A percentile compares a stretch with the other conserved stretches of the same genome.
These are phyloP conservation scores for Blastobotrys apis DNA, from an alignment of 1,139 yeast genomes.

Conservation along the genomic window DNA sequence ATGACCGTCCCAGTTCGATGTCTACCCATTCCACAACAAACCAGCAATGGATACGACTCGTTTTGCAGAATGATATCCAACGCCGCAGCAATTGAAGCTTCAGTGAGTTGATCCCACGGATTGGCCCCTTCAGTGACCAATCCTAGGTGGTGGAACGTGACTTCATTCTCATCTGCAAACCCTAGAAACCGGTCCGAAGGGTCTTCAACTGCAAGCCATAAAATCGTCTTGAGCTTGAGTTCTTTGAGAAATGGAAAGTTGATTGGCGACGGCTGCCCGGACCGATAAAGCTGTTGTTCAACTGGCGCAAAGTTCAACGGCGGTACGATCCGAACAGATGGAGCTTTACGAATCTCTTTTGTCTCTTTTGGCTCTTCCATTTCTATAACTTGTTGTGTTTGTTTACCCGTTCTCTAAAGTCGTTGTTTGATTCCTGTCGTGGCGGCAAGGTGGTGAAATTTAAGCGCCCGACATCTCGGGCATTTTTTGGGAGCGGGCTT, in stretches of 20 bases:
- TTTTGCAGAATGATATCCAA: slow-evolving; percentile 67
- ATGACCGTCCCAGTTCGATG: slow-evolving; percentile 95
- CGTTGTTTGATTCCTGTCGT: too few species aligned
- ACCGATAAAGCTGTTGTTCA: slow-evolving; percentile 75
- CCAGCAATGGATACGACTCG: slow-evolving; percentile 75
- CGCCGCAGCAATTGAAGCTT: slow-evolving; percentile 73
- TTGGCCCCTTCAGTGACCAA: slow-evolving; percentile 64
- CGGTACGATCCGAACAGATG: slow-evolving; percentile 61
- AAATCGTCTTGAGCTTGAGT: slow-evolving; percentile 68
- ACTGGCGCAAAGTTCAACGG: slow-evolving; percentile 95
- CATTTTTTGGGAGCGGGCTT: too few species aligned
- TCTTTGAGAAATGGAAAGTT: slow-evolving; percentile 80
- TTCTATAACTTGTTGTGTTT: neutral
- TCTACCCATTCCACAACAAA: slow-evolving; percentile 97
- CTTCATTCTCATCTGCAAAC: slow-evolving; percentile 68
- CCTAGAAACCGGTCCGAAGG: slow-evolving; percentile 84
- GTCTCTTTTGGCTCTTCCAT: neutral
- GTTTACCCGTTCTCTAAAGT: neutral
- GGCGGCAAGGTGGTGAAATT: too few species aligned
- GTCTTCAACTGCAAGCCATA: slow-evolving; percentile 95
- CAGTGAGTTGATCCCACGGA: slow-evolving; percentile 97
- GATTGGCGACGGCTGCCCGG: slow-evolving; percentile 96
- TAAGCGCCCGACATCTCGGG: too few species aligned
- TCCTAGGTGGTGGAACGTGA: slow-evolving; percentile 56
- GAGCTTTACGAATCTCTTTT: slow-evolving; percentile 27